Conservation (phyloP, 2,329 filamentous ascomycete species). For the Colletotrichum sp. region DNA sequence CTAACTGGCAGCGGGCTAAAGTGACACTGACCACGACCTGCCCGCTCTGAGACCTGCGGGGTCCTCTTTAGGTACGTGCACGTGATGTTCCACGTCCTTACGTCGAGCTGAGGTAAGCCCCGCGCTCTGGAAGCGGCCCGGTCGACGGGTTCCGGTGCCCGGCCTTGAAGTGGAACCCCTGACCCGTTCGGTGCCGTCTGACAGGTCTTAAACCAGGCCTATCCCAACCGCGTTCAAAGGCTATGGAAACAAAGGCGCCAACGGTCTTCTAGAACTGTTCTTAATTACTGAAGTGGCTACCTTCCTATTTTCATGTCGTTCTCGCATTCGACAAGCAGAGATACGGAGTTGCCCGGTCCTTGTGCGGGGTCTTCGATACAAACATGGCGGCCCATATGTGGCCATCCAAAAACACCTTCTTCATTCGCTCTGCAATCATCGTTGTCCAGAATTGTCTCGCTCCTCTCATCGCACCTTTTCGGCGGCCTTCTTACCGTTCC, state of each 20-base stretch:
- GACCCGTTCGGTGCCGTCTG: neutral
- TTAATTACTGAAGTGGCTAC: neutral
- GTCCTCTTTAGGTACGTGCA: neutral
- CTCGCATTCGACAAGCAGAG: neutral
- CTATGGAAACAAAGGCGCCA: neutral
- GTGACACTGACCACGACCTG: slow-evolving; percentile 2
- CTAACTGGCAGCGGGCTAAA: neutral
- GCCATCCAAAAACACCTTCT: no score
- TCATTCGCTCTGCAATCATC: neutral
- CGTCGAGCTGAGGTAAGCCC: neutral
- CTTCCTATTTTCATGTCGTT: neutral
- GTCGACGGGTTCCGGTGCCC: neutral
- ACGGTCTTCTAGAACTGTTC: neutral
- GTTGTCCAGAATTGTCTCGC: neutral
- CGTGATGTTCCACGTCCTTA: neutral
- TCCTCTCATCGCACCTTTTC: slow-evolving; percentile 3
- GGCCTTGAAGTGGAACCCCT: neutral
- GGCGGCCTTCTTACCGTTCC: slow-evolving; percentile 33
- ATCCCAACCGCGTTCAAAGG: neutral
- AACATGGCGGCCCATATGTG: neutral
- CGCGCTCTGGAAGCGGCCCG: neutral
- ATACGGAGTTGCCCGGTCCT: neutral
- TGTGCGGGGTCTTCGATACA: neutral
- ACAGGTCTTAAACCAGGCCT: neutral
- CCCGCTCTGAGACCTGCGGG: neutral